Percentiles rank a stretch among this genome's conserved stretches.
Conservation (phyloP, 495 filamentous ascomycete genomes). For the Aspergillus cavernicola region DNA sequence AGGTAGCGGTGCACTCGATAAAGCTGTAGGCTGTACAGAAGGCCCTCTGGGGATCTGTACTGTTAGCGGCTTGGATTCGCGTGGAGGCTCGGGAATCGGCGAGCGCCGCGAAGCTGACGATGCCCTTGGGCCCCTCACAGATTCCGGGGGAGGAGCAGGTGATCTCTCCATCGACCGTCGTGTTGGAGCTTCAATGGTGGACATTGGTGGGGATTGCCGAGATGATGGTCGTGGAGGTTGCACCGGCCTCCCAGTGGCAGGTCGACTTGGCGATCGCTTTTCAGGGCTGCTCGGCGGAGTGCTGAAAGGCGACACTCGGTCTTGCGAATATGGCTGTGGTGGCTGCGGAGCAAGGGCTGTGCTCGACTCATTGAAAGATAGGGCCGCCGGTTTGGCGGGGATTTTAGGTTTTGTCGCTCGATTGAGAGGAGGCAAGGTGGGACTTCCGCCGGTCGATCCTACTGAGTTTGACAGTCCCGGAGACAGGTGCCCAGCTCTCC, state of each 20-base stretch:
- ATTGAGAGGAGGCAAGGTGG: slow-evolving; percentile 65
- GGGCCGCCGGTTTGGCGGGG: slow-evolving; percentile 41
- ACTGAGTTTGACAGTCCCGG: slow-evolving; percentile 32
- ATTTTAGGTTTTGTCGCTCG: slow-evolving; percentile 80
- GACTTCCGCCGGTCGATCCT: slow-evolving; percentile 20
- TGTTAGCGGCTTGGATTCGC: slow-evolving; percentile 30
- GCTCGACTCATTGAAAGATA: slow-evolving; percentile 28
- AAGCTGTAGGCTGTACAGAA: slow-evolving; percentile 16
- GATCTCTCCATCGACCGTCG: slow-evolving; percentile 30
- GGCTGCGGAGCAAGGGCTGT: slow-evolving; percentile 33
- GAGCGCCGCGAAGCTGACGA: slow-evolving; percentile 26
- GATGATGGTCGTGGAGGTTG: slow-evolving; percentile 11
- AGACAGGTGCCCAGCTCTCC: slow-evolving; percentile 49
- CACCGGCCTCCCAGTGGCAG: slow-evolving; percentile 13
- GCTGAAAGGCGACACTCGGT: slow-evolving; percentile 78
- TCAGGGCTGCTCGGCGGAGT: slow-evolving; percentile 81
- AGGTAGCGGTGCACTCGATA: slow-evolving; percentile 27
- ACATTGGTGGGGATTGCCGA: slow-evolving; percentile 15
- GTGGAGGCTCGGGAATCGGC: slow-evolving; percentile 26
- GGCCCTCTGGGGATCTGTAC: slow-evolving; percentile 34
- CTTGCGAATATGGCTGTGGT: slow-evolving; percentile 37
- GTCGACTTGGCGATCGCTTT: slow-evolving; percentile 37
- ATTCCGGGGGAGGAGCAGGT: slow-evolving; percentile 14
- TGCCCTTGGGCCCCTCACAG: slow-evolving; percentile 27
- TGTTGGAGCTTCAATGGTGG: slow-evolving; percentile 18